These are phyloP conservation scores for Geotrichum klebahnii DNA, from an alignment of 1,139 yeast genomes.

Conservation along the genomic window DNA sequence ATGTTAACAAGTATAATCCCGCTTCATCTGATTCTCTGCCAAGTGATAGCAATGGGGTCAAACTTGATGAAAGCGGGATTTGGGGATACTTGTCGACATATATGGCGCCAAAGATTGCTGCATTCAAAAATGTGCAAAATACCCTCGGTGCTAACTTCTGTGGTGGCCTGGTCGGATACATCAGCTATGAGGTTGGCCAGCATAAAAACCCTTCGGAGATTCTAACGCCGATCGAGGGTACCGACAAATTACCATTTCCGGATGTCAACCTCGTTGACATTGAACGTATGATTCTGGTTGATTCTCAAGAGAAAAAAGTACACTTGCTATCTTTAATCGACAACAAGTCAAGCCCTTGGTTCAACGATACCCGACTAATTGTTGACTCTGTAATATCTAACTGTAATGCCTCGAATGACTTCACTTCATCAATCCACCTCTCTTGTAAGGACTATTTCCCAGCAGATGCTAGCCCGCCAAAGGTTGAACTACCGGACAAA, in stretches of 20 bases:
- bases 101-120: slow-evolving; percentile 44
- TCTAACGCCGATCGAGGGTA: slow-evolving; percentile 11
- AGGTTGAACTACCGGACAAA: slow-evolving; percentile 53
- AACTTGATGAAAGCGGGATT: slow-evolving; percentile 30
- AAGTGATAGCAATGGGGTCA: not conserved
- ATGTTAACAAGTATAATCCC: slow-evolving; percentile 34
- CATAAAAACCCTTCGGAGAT: slow-evolving; percentile 14
- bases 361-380: slow-evolving; percentile 24
- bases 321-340: slow-evolving; percentile 52
- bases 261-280: slow-evolving; percentile 73
- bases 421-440: not conserved
- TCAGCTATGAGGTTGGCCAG: slow-evolving; percentile 66
- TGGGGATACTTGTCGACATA: slow-evolving; percentile 52
- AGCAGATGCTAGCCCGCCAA: slow-evolving; percentile 27
- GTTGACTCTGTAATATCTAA: slow-evolving; percentile 12
- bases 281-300: slow-evolving; percentile 59
- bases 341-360: slow-evolving; percentile 43
- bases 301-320: slow-evolving; percentile 48
- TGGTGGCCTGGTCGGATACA: slow-evolving; percentile 83
- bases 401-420: not conserved
- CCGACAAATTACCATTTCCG: slow-evolving; percentile 41
- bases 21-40: slow-evolving; percentile 23
- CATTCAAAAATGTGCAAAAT: slow-evolving; percentile 25
- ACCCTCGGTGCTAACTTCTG: slow-evolving; percentile 58
- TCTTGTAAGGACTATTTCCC: slow-evolving; percentile 24